These are phyloP conservation scores for barley (Hordeum vulgare) DNA, from an alignment of 176 grass and related monocot species.

Conservation along the genomic window MorexV3_pseudomolecules_assembly NC_058522.1:504885677-504886176, in stretches of 20 bases:
- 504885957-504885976: conserved; percentile 39
- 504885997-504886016: conserved; percentile 60
- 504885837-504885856: conserved; percentile 66
- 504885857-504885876: conserved; percentile 69
- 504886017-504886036: conserved; percentile 77
- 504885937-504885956: conserved; percentile 59
- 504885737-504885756: conserved; percentile 52
- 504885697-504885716: conserved; percentile 52
- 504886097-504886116: conserved; percentile 67
- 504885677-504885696: conserved; percentile 49
- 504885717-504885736: conserved; percentile 77
- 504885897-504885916: conserved; percentile 86
- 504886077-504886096: conserved; percentile 70
- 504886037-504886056: conserved; percentile 53
- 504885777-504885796: conserved; percentile 65
- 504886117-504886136: conserved; percentile 69
- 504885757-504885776: conserved; percentile 55
- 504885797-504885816: conserved; percentile 55
- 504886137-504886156: conserved; percentile 35
- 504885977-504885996: conserved; percentile 67
- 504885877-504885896: conserved; percentile 60
- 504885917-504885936: conserved; percentile 57
- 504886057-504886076: conserved; percentile 78
- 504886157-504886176: conserved; percentile 65
- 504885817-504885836: conserved; percentile 75